Evolutionary conservation across 257 asterid genomes (phyloP), one percentile per base, ranked within the genome.

Genomic region (Ophiorrhiza pumila): DNA sequence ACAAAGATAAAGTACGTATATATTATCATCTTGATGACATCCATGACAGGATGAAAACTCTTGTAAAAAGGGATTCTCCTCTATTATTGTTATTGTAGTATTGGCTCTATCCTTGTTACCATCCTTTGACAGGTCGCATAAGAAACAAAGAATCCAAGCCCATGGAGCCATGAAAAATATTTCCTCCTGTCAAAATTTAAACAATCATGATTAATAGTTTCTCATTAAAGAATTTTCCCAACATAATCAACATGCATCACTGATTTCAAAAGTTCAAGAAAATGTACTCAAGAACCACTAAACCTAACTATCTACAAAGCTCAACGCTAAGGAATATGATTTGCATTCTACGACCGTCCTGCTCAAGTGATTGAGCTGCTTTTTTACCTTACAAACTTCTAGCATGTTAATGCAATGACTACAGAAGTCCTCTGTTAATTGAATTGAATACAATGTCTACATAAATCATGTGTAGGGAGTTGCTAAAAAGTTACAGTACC

Each of bases 101-200:
- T 2, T 18, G 43, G 56, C 9, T 46, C 32, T 42, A 65, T 5
- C 31, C 6, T 34, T 25, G 11, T 80, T 94, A 94, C 98, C 99
- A 90, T 88, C 99, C 90, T 83, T 94, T 91, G 49, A 94, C 85
- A 5, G 99, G 99, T 72, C 97, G 88, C 97, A 94, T 86, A 53
- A 94, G 91, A 72, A 94, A 91, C 83, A 94, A 79, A 25, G 97
- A 90, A 82, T 88, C 93, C 71, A 90, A 83, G 70, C 97, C 96
- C 97, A 94, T 91, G 69, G 97, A 87, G 79, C 99, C 99, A 32
- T 94, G 99, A 80, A 91, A 94, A 71, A 94, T 82, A 82, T 94
- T 91, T 74, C 99, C 99, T 77, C 99, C 99, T 93, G 89, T 73
- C 78, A 65, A 71, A 69, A 23, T 59, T 17, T 1, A 50, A 47